Base-by-base conservation (phyloP, 169 alveolate species). In the Plasmodium knowlesi region DNA sequence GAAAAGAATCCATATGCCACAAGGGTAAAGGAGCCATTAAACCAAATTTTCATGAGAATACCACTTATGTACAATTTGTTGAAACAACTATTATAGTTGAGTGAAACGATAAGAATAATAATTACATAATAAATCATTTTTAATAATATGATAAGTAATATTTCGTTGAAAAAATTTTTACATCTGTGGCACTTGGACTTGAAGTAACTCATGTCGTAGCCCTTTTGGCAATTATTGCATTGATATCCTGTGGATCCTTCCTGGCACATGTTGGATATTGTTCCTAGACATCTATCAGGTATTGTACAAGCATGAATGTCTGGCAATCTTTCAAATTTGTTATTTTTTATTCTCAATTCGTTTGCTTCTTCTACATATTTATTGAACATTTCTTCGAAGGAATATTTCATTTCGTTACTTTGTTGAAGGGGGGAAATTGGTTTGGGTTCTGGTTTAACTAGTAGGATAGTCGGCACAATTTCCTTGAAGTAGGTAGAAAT, bases 171-270 rank as follows among this genome's bases (percentile, higher is more conserved):
- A 3, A 91, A 43, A 91, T 54, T 78, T 37, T 54, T 28, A 85
- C 97, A 96, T 32, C 83, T 95, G 50, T 71, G 30, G 14, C 97
- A 96, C 12, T 70, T 82, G 2, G 97, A 96, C 79, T 95, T 92
- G 78, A 96, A 95, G 72, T 96, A 89, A 12, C 78, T 80, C 70
- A 92, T 80, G 28, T 96, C 97, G 92, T 93, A 96, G 28, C 94
- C 95, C 53, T 72, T 50, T 70, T 50, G 54, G n/a, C 97, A 96
- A 57, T 88, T 93, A 80, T 93, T 95, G 86, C 97, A 96, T 43
- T 95, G 96, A 43, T 94, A 95, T 39, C 97, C 97, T 28, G 88
- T 67, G 3, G 97, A 95, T 3, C 97, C 97, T 70, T 93, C 95
- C n/a, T 53, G 41, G 43, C 97, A 96, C 54, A 83, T 53, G 70